These are phyloP conservation scores for Acanthamoeba healyi DNA, from an alignment of 208 protist genomes.

Conservation along the genomic window DNA sequence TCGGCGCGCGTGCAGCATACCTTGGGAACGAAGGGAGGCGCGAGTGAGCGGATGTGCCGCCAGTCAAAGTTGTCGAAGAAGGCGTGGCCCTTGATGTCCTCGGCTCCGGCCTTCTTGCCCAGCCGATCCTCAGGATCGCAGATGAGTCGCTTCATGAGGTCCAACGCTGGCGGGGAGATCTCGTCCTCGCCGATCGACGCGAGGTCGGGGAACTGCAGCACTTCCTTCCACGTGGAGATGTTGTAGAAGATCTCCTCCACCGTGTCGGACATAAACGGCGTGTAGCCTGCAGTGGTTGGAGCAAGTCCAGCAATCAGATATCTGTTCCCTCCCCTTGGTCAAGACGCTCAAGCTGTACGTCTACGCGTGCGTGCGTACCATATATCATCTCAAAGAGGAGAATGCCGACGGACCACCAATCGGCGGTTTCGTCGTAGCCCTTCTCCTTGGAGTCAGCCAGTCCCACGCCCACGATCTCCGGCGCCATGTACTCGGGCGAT, in stretches of 20 bases:
- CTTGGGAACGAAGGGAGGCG: constrained; percentile 57
- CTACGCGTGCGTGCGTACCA: too few species aligned
- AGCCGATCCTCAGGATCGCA: constrained; percentile 41
- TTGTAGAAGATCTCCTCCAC: constrained; percentile 89
- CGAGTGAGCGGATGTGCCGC: background rate
- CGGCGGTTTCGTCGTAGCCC: constrained; percentile 80
- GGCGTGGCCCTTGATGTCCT: constrained; percentile 67
- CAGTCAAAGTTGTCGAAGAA: constrained; percentile 69
- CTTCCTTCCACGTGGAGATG: constrained; percentile 85
- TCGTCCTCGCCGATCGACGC: background rate
- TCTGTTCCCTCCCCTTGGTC: too few species aligned
- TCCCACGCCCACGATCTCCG: constrained; percentile 44
- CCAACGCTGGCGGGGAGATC: background rate
- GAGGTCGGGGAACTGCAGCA: constrained; percentile 72
- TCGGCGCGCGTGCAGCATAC: background rate
- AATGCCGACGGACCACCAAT: constrained; percentile 87
- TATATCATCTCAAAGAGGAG: constrained; percentile 84
- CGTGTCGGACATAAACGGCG: constrained; percentile 89
- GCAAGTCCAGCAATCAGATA: too few species aligned
- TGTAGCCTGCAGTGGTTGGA: constrained; percentile 11
- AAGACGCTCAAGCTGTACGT: too few species aligned
- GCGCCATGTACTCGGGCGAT: constrained; percentile 65
- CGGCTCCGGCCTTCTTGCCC: constrained; percentile 22
- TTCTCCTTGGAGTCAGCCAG: constrained; percentile 67
- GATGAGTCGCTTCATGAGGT: constrained; percentile 57